These are phyloP conservation scores for Trametes cingulata DNA, from an alignment of 768 basidiomycete genomes.

Conservation along the genomic window DNA sequence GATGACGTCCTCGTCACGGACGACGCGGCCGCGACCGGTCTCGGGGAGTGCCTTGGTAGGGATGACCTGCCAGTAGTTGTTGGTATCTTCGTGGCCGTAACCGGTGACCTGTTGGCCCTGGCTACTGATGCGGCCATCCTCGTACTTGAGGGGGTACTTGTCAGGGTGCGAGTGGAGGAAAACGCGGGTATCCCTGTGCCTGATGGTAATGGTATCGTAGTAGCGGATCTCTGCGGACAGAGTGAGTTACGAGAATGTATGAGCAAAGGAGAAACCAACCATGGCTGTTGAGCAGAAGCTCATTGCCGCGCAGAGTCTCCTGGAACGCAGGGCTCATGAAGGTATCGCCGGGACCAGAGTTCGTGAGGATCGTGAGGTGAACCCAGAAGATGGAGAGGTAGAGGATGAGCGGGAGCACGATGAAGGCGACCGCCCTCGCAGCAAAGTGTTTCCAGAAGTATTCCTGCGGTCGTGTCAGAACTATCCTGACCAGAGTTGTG, in stretches of 20 bases:
- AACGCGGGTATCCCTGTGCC: constrained; percentile 91
- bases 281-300: constrained; percentile 87
- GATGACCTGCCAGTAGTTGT: constrained; percentile 94
- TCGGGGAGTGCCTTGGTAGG: constrained; percentile 96
- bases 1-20: constrained; percentile 86
- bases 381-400: constrained; percentile 97
- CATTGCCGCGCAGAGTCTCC: constrained; percentile 90
- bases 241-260: neutral
- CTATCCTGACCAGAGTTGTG: neutral
- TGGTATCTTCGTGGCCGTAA: constrained; percentile 90
- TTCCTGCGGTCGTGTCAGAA: constrained; percentile 49
- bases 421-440: constrained; percentile 83
- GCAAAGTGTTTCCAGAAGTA: constrained; percentile 88
- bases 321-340: constrained; percentile 99
- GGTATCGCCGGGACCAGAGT: constrained; percentile 89
- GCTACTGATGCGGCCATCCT: constrained; percentile 92
- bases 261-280: constrained; percentile 49
- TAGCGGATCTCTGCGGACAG: constrained; percentile 80
- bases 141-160: constrained; percentile 88
- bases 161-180: constrained; percentile 94
- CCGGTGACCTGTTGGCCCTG: constrained; percentile 98
- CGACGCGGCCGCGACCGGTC: constrained; percentile 88
- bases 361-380: constrained; percentile 85
- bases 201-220: constrained; percentile 82
- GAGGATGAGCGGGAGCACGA: constrained; percentile 83